Evolutionary conservation across 495 filamentous ascomycete genomes (phyloP), one percentile per base, ranked within the genome.

Genomic region (Lindgomyces ingoldianus): DNA sequence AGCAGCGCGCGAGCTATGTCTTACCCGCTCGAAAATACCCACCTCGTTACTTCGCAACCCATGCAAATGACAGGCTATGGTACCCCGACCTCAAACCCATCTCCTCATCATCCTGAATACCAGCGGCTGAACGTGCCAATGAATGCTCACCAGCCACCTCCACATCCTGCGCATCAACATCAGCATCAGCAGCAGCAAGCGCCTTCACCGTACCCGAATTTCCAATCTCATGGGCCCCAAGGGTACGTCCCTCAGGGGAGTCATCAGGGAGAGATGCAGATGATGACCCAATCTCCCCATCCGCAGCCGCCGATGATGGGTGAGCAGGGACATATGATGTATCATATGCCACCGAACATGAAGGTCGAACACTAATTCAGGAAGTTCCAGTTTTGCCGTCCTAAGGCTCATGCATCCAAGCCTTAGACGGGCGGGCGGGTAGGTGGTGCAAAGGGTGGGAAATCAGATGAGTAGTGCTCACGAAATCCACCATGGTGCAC

Each of bases 281-380:
- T 67, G 68, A 67, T 70, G 68, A 52, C 58, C 29, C 65, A 57
- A 14, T 48, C 64, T 26, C 49, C 48, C 21, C 65, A 67, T 50
- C 57, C 57, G 4, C 62, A 57, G 24, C 56, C 25, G 11, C 63
- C 57, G 29, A 69, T 66, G 65, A 68, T 69, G 60, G 44, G 45
- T n/a, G 65, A 69, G 29, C 54, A 65, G 12, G 53, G 60, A 18
- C 62, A 69, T 21, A 69, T 72, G 41, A 64, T 70, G 70, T 72
- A 70, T 30, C 63, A 72, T 33, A 61, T 62, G 39, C 36, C 45
- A 16, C 57, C 56, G 12, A 70, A 70, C 58, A 65, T 70, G 67
- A 69, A 72, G 58, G 56, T 59, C 9, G 64, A 69, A 27, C 65
- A 72, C 36, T 64, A 51, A 56, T 25, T 18, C 3, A 22, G 1